Evolutionary conservation across 73 alveolate species (phyloP), one percentile per base, ranked within the genome.

Genomic region (Tetrahymena malaccensis): DNA sequence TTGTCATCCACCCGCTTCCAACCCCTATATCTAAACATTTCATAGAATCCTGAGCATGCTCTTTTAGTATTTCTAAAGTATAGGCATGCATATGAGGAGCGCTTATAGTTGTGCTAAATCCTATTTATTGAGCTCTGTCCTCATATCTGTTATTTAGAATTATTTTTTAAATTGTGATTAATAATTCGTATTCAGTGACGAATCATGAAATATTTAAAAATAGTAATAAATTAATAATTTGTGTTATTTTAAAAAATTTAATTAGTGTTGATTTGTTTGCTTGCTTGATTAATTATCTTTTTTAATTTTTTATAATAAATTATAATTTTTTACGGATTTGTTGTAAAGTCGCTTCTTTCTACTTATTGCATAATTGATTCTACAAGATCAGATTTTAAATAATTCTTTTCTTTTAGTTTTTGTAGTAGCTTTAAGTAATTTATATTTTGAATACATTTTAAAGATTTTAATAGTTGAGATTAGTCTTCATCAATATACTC

Each of bases 1-100:
- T 97, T 38, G 96, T 96, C 84, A 98, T 95, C 95, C 96, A 98
- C 37, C 99, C 99, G 93, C 99, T 97, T 10, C 99, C 99, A 9
- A 97, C 57, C 0, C 99, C 99, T 19, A 98, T 97, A 94, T 98
- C 99, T 85, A 98, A 96, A 43, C 96, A 98, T 34, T 95, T 97
- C 19, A 93, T 95, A 4, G 97, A 98, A 27, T 97, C 96, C 4
- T 83, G 50, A 25, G 98, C 96, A 96, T 94, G 95, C 84, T 96
- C 97, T 93, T 96, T 57, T 37, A 98, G 95, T 84, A 93, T 93
- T 96, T 98, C 99, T 96, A 98, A 95, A 25, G 99, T 98, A 94
- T 96, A 97, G 16, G 99, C 99, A 95, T 98, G 99, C 99, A 98
- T 98, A 93, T 98, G 99, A 22, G 99, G 99, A 37, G 99, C 99